Percentiles rank a stretch among this genome's conserved stretches.
phyloP scores from a whole-genome alignment of 2,329 filamentous ascomycete genomes.

The Penicillium freii region DNA sequence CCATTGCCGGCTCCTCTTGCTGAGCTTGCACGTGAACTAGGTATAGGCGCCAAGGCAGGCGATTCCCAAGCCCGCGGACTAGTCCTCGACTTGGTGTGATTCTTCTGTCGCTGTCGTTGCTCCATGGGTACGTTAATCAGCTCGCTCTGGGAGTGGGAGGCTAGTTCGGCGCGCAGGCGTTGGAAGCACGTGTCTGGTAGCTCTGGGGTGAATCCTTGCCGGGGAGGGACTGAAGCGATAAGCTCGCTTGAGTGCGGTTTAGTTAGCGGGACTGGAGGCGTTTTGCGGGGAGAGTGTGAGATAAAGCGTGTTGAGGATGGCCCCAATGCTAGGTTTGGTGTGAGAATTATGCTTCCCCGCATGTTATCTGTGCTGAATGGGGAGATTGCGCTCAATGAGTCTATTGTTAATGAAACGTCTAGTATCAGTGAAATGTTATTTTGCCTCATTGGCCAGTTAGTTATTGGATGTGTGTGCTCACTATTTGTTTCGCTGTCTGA shows the following conservation, averaged over 20 bases:
- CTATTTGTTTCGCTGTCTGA: constrained; percentile 2
- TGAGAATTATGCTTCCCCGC: not conserved
- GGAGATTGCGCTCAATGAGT: not conserved
- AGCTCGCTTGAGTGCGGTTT: not conserved
- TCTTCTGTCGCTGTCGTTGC: constrained; percentile 11
- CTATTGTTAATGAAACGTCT: not conserved
- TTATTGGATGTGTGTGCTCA: not conserved
- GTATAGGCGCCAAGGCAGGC: not conserved
- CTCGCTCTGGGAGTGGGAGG: constrained; percentile 25
- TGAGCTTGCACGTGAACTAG: not conserved
- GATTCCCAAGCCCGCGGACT: not conserved
- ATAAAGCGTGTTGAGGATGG: not conserved
- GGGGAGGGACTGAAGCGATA: not conserved
- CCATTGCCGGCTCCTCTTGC: not conserved
- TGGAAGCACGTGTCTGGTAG: constrained; percentile 32
- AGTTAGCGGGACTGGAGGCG: not conserved
- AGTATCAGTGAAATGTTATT: not conserved
- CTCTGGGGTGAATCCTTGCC: constrained; percentile 18
- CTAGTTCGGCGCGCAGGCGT: constrained; percentile 27
- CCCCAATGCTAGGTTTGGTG: not conserved
- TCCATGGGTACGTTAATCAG: constrained; percentile 28
- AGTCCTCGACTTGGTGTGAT: not conserved
- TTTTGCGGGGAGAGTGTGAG: not conserved
- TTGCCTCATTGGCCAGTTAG: not conserved
- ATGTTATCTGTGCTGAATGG: not conserved